phyloP scores from a whole-genome alignment of 129 eudicot genomes.

The Flaveria sonorensis region DNA sequence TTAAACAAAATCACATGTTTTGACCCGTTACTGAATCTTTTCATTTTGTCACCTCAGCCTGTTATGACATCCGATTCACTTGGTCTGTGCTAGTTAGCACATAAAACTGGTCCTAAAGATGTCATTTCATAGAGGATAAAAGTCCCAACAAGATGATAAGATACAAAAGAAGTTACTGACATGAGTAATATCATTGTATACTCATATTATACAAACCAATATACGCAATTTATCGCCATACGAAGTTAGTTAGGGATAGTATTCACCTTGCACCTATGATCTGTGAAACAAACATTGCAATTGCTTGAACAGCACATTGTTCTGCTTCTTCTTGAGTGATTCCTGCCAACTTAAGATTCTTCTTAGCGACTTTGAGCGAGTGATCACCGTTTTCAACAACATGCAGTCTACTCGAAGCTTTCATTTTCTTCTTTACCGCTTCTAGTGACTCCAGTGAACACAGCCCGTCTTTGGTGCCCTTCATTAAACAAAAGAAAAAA shows the following conservation, averaged over 20 bases:
- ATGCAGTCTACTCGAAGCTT: conserved; percentile 45
- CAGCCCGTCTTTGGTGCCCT: conserved; percentile 87
- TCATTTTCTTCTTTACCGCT: conserved; percentile 65
- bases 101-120: neutral
- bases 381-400: conserved; percentile 90
- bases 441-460: conserved; percentile 66
- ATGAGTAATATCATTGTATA: neutral
- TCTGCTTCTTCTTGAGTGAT: conserved; percentile 72
- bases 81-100: neutral
- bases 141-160: neutral
- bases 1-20: neutral
- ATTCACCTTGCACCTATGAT: conserved; percentile 28
- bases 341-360: conserved; percentile 58
- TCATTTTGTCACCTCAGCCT: neutral
- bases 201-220: neutral
- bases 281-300: conserved; percentile 60
- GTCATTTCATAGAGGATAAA: conserved; percentile 13
- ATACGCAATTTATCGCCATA: neutral
- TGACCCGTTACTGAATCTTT: neutral
- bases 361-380: conserved; percentile 76
- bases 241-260: conserved; percentile 19
- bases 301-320: conserved; percentile 58
- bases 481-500: neutral
- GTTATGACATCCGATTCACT: neutral
- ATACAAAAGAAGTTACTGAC: conserved; percentile 5